These are phyloP conservation scores for Alternaria hordeiaustralica DNA, from an alignment of 2,329 filamentous ascomycete species.

Conservation along the genomic window DNA sequence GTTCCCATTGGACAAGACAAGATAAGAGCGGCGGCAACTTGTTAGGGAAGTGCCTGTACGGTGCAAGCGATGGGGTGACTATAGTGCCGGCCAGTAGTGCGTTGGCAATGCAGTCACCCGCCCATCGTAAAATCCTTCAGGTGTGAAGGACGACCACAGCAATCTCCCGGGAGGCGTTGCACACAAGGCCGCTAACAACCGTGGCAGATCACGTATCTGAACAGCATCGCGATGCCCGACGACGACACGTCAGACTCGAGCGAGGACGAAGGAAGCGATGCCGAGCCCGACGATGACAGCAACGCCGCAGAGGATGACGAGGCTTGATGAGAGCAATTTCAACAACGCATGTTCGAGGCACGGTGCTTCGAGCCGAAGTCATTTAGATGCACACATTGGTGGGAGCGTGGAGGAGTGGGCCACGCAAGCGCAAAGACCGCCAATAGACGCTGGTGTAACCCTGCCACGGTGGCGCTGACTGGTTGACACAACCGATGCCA, in stretches of 20 bases:
- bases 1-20: constrained; percentile 3
- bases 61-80: constrained; percentile 18
- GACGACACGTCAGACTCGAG: constrained; percentile 42
- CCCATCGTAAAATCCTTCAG: constrained; percentile 12
- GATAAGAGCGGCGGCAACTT: constrained; percentile 1
- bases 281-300: constrained; percentile 18
- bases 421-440: constrained; percentile 27
- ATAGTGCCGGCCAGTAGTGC: constrained; percentile 27
- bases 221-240: constrained; percentile 59
- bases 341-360: constrained; percentile 26
- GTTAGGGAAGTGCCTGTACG: constrained; percentile 27
- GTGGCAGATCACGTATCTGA: constrained; percentile 57
- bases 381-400: constrained; percentile 6
- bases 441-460: constrained; percentile 32
- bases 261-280: constrained; percentile 35
- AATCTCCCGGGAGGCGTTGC: background rate
- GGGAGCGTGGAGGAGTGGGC: constrained; percentile 17
- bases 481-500: constrained; percentile 25
- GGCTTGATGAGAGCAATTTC: constrained; percentile 17
- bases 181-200: constrained; percentile 27
- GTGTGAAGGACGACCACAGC: background rate
- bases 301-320: constrained; percentile 16
- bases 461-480: constrained; percentile 23
- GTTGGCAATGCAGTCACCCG: constrained; percentile 45
- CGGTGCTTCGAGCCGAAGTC: constrained; percentile 13